These are phyloP conservation scores for Coprinopsis cinerea DNA, from an alignment of 768 basidiomycete genomes.

Conservation along the genomic window DNA sequence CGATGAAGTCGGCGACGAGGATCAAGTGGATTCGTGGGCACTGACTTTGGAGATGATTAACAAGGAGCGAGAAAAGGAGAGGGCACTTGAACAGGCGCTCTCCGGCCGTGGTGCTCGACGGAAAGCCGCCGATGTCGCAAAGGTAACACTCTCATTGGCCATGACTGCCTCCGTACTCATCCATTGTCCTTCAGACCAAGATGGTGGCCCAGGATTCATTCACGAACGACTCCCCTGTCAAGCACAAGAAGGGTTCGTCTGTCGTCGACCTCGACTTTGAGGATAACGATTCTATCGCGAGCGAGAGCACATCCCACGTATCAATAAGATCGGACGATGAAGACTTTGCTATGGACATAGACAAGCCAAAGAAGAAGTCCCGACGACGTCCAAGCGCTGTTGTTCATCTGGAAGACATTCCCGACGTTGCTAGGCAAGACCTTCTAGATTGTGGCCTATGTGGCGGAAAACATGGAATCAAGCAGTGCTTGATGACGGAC, in stretches of 20 bases:
- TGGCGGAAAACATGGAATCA: conserved; percentile 42
- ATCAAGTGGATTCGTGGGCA: conserved; percentile 77
- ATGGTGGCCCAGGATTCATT: conserved; percentile 19
- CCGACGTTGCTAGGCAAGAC: not conserved
- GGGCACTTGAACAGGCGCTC: conserved; percentile 40
- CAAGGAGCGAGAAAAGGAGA: conserved; percentile 34
- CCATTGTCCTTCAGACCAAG: conserved; percentile 22
- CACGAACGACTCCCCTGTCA: conserved; percentile 8
- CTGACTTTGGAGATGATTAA: conserved; percentile 55
- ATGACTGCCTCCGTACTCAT: no score
- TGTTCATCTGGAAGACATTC: conserved; percentile 1
- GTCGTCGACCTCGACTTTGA: conserved; percentile 1
- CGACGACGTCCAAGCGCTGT: conserved; percentile 14
- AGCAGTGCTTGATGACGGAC: conserved; percentile 60
- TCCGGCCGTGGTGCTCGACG: conserved; percentile 76
- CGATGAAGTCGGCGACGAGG: conserved; percentile 62
- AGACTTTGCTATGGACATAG: conserved; percentile 15
- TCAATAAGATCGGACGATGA: conserved; percentile 16
- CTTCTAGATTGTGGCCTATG: conserved; percentile 55
- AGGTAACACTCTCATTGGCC: no score
- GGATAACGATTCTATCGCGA: not conserved
- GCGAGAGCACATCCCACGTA: conserved; percentile 22
- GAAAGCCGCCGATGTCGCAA: conserved; percentile 60
- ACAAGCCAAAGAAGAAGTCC: conserved; percentile 10
- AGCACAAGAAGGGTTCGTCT: conserved; percentile 9